phyloP scores from a whole-genome alignment of 2,329 filamentous ascomycete species.

The Celoporthe dispersa region DNA sequence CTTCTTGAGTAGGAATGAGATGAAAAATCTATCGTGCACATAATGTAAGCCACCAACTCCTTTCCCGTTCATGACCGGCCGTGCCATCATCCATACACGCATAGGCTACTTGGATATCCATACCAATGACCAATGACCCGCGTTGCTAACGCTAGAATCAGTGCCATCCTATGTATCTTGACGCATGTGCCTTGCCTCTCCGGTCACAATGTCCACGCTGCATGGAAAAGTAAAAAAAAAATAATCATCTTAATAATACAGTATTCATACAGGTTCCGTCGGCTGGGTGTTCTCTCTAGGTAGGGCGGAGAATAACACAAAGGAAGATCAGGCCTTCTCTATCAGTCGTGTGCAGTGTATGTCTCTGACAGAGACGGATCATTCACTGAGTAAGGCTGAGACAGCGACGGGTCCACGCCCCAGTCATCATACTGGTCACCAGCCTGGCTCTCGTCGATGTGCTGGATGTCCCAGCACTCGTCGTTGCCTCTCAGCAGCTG shows the following conservation, averaged over 20 bases:
- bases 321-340: background rate
- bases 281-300: background rate
- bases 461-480: constrained; percentile 28
- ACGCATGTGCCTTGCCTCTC: constrained; percentile 14
- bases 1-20: constrained; percentile 7
- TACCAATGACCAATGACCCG: constrained; percentile 10
- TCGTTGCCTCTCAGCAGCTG: constrained; percentile 15
- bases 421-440: constrained; percentile 25
- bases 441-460: constrained; percentile 20
- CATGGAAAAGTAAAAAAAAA: background rate
- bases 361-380: constrained; percentile 28
- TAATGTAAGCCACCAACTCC: constrained; percentile 23
- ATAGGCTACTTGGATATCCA: background rate
- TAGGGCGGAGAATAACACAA: background rate
- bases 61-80: constrained; percentile 11
- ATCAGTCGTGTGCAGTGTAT: constrained; percentile 26
- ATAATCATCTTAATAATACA: background rate
- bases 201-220: constrained; percentile 7
- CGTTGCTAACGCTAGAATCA: constrained; percentile 6
- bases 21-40: constrained; percentile 17
- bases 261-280: background rate
- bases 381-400: constrained; percentile 16
- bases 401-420: constrained; percentile 27
- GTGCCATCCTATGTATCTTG: constrained; percentile 8
- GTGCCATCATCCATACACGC: constrained; percentile 3